phyloP scores from a whole-genome alignment of 2,329 filamentous ascomycete species.

The Clonostachys byssicola region DNA sequence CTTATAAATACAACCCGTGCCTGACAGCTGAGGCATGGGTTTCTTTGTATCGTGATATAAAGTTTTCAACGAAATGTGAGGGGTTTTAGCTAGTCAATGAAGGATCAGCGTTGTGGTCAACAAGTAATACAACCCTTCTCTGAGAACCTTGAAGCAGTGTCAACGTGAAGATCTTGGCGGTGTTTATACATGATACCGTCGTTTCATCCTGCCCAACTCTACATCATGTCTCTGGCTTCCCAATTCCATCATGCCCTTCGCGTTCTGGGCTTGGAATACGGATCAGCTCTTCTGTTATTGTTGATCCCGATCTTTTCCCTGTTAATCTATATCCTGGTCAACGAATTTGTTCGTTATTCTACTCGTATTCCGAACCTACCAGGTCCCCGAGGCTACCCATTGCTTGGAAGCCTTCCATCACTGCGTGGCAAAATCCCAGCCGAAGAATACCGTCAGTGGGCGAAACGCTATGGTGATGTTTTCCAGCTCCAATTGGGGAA shows the following conservation, averaged over 20 bases:
- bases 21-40: not conserved
- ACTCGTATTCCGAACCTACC: slow-evolving; percentile 5
- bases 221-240: too few species aligned
- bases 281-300: not conserved
- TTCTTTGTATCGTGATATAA: not conserved
- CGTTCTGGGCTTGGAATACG: too few species aligned
- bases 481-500: slow-evolving; percentile 26
- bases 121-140: too few species aligned
- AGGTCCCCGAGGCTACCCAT: slow-evolving; percentile 6
- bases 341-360: slow-evolving; percentile 3
- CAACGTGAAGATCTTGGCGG: too few species aligned
- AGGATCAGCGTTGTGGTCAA: too few species aligned
- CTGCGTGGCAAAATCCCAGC: slow-evolving; percentile 3
- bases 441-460: slow-evolving; percentile 20
- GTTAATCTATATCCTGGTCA: not conserved
- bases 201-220: too few species aligned
- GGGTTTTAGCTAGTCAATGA: too few species aligned
- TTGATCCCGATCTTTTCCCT: not conserved
- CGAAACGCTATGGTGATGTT: slow-evolving; percentile 18
- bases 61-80: too few species aligned
- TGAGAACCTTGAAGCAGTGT: too few species aligned
- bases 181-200: too few species aligned
- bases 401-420: slow-evolving; percentile 5
- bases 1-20: slow-evolving; percentile 2
- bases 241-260: too few species aligned